Evolutionary conservation across 108 stramenopile genomes (phyloP).

Genomic region (Parietichytrium sp.): DNA sequence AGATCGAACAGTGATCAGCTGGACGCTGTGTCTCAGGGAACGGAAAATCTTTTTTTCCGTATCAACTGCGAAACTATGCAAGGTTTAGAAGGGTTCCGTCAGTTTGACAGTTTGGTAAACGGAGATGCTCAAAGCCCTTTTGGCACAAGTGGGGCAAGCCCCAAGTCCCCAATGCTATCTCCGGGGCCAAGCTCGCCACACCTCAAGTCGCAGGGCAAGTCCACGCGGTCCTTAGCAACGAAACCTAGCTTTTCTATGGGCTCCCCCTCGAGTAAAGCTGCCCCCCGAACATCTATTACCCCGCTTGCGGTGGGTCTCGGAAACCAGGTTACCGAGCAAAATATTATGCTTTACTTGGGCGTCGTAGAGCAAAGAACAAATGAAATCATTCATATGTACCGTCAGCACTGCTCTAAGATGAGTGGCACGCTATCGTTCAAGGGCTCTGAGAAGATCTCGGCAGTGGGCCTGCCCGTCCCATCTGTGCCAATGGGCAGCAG

Average conservation of each 20-base stretch:
- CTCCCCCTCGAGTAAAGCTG: no score
- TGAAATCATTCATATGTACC: slow-evolving; percentile 53
- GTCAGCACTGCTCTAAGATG: background rate
- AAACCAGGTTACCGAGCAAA: slow-evolving; percentile 66
- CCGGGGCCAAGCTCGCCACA: no score
- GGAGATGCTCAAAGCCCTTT: no score
- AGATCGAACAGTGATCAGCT: slow-evolving; percentile 57
- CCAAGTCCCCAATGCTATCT: no score
- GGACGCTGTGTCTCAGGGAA: slow-evolving; percentile 68
- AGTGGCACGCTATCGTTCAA: background rate
- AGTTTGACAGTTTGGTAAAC: no score
- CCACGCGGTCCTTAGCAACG: no score
- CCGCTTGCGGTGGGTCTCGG: slow-evolving; percentile 32
- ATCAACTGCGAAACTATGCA: background rate
- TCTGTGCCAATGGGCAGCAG: slow-evolving; percentile 35
- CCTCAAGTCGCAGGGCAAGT: no score
- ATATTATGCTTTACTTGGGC: slow-evolving; percentile 74
- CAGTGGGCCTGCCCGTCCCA: slow-evolving; percentile 40
- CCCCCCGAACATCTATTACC: no score
- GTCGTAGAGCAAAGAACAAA: slow-evolving; percentile 70
- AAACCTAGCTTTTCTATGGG: no score
- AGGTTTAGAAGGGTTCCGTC: slow-evolving; percentile 50
- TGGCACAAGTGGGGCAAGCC: no score
- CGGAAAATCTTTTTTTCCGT: slow-evolving; percentile 48
- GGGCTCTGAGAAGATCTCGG: background rate